Evolutionary conservation across 2,329 filamentous ascomycete species (phyloP), one percentile per base, ranked within the genome.

Genomic region (Talaromyces sp.): DNA sequence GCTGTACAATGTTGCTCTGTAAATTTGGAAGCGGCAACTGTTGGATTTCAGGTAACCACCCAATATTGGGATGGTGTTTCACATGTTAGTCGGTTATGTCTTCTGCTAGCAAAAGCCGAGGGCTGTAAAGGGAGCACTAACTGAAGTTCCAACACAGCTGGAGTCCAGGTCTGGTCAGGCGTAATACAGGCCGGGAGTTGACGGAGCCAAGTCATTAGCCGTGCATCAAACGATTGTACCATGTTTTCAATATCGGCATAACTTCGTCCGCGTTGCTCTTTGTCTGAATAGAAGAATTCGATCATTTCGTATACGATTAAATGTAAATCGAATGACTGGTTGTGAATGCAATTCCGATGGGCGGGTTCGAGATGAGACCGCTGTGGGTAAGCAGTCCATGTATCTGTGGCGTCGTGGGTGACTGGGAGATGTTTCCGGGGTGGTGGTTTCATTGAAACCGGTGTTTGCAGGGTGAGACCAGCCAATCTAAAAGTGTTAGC

Each of bases 251-350:
- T 22, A n/a, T 62, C 53, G 22, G 44, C 15, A 47, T 59, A 62
- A 36, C 44, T 54, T 6, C 47, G 60, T 39, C 9, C 10, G 2
- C 28, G 44, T 39, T 53, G 36, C 4, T 57, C 56, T 27, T 53
- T 57, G 17, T 56, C 60, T 19, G 39, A 53, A 7, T 47, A 32
- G 32, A 52, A 59, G 44, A 59, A 62, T 15, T 59, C 39, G 9
- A 59, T 19, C 6, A 62, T 52, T 17, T 62, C 60, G 53, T 62
- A 62, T 33, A 62, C 28, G 33, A 62, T 62, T 25, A 62, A 51
- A 59, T 62, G 52, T n/a, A 62, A 27, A 3, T 62, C 52, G 44
- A 59, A 62, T 15, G 42, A 44, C n/a, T 62, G 60, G 11, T 62
- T 62, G 25, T 56, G 60, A 28, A 62, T 44, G 32, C 60, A 62